phyloP scores from a whole-genome alignment of 768 basidiomycete genomes.

The Serendipita sp. region DNA sequence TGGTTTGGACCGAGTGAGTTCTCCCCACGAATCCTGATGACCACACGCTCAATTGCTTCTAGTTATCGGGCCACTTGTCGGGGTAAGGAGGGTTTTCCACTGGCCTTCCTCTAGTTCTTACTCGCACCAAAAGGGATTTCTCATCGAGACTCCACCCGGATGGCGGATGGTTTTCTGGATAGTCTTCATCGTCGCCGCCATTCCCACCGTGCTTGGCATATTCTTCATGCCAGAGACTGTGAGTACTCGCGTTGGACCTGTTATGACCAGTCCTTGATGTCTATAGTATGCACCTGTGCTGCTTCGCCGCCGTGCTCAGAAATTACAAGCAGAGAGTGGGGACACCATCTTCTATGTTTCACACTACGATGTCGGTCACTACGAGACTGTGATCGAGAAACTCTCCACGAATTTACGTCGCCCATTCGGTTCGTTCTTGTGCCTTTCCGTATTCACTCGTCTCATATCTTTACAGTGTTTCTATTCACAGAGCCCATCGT shows the following conservation, averaged over 20 bases:
- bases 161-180: constrained; percentile 41
- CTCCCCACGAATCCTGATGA: constrained; percentile 13
- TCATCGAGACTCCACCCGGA: neutral
- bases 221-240: constrained; percentile 44
- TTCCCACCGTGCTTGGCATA: constrained; percentile 32
- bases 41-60: neutral
- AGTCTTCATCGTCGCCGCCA: constrained; percentile 36
- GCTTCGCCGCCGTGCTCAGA: constrained; percentile 35
- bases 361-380: constrained; percentile 30
- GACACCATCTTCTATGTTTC: constrained; percentile 32
- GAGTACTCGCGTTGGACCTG: constrained; percentile 11
- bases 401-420: constrained; percentile 36
- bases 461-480: constrained; percentile 28
- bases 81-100: constrained; percentile 35
- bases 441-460: neutral
- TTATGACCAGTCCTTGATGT: neutral
- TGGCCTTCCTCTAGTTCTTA: neutral
- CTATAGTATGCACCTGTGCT: constrained; percentile 44
- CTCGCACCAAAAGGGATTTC: constrained; percentile 6
- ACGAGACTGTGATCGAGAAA: constrained; percentile 28
- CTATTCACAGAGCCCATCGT: constrained; percentile 51
- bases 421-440: constrained; percentile 33
- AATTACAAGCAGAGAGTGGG: constrained; percentile 28
- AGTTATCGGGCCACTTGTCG: constrained; percentile 54
- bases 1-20: constrained; percentile 23